These are phyloP conservation scores for Kwoniella dejecticola DNA, from an alignment of 768 basidiomycete genomes.

Conservation along the genomic window DNA sequence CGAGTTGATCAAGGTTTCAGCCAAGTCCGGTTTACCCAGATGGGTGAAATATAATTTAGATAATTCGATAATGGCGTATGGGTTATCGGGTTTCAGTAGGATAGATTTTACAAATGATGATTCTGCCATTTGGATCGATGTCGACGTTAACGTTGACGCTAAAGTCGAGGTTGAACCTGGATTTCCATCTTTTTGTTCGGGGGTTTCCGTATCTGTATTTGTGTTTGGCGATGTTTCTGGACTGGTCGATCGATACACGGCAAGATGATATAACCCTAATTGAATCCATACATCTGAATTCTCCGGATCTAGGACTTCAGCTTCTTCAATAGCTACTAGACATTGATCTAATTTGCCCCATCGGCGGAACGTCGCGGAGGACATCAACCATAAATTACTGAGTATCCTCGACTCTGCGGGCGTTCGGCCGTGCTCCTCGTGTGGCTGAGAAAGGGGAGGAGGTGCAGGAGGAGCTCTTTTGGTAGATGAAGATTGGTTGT, in stretches of 20 bases:
- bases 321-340: slow-evolving; percentile 88
- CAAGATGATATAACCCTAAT: slow-evolving; percentile 60
- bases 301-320: slow-evolving; percentile 80
- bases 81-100: slow-evolving; percentile 78
- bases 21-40: slow-evolving; percentile 66
- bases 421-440: slow-evolving; percentile 46
- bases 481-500: background rate
- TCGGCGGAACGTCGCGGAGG: slow-evolving; percentile 88
- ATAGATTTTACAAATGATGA: slow-evolving; percentile 68
- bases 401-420: slow-evolving; percentile 68
- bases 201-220: background rate
- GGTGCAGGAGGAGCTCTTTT: slow-evolving; percentile 49
- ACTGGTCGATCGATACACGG: too few relatives aligned
- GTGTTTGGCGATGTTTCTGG: background rate
- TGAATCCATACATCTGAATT: slow-evolving; percentile 94
- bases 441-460: slow-evolving; percentile 57
- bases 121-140: slow-evolving; percentile 61
- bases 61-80: slow-evolving; percentile 76
- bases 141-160: too few relatives aligned
- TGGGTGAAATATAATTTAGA: slow-evolving; percentile 68
- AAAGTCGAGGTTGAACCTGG: too few relatives aligned
- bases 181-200: too few relatives aligned
- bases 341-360: slow-evolving; percentile 87
- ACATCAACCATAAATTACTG: slow-evolving; percentile 89
- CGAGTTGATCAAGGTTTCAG: slow-evolving; percentile 75